Evolutionary conservation across 73 alveolate genomes (phyloP).

Genomic region (Paramecium tetraurelia): DNA sequence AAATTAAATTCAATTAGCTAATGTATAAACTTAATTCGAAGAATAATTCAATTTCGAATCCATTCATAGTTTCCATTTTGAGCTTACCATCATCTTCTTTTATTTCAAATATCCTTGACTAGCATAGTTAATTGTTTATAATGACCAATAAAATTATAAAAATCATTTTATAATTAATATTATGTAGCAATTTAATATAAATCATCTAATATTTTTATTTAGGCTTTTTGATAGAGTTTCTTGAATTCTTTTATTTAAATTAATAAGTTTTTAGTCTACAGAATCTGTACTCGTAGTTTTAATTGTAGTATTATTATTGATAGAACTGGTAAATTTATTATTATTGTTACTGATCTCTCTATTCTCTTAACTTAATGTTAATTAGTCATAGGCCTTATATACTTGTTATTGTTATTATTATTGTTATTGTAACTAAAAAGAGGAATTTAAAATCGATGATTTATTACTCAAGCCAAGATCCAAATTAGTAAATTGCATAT

Average conservation of each 20-base stretch:
- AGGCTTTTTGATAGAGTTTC: constrained; percentile 7
- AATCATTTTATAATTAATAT: background rate
- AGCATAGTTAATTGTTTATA: too few relatives aligned
- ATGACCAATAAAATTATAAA: background rate
- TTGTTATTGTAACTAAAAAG: background rate
- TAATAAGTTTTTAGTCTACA: background rate
- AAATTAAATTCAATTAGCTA: background rate
- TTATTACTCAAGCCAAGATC: background rate
- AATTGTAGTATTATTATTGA: background rate
- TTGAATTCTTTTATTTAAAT: constrained; percentile 18
- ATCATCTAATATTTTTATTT: constrained; percentile 4
- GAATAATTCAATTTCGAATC: background rate
- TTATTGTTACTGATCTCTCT: background rate
- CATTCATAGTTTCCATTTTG: background rate
- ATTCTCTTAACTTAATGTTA: background rate
- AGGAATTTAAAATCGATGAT: background rate
- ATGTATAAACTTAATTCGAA: background rate
- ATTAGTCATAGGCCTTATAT: background rate
- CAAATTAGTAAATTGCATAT: background rate
- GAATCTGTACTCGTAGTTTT: background rate
- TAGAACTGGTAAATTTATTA: background rate
- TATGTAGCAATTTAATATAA: background rate
- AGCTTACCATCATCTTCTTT: background rate
- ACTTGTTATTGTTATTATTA: background rate
- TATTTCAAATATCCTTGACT: background rate